Base-by-base conservation (phyloP, 768 basidiomycete species). In the Mrakia frigida region DNA sequence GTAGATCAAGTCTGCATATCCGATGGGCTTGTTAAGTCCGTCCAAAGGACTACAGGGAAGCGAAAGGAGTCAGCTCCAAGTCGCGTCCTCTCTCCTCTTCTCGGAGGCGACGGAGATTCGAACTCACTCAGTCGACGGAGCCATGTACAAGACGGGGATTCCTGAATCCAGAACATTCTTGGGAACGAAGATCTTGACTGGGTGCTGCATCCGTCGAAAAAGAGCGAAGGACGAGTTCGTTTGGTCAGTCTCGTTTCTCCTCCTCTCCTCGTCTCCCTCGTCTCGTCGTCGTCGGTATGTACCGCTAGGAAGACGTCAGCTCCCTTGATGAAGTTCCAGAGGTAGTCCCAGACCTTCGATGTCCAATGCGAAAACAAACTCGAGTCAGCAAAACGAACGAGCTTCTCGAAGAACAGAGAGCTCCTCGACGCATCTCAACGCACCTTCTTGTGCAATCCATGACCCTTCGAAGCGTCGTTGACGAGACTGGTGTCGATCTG, bases 171-270 rank as follows among this genome's bases (percentile, higher is more conserved):
- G 90, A 6, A 96, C 93, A 80, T 91, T 90, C 79, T 88, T 88
- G 4, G 95, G 95, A 16, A 97, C 93, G 80, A 98, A 98, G 83
- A 92, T 93, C 86, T 87, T 91, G 80, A 98, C 93, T 25, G 95
- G 94, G 82, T 97, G 94, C 81, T 83, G 82, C 87, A 10, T 46
- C 16, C 43, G 53, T 23, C 53, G 37, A 28, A 31, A 35, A 46
- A 46, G 13, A 46, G 9, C 43, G 43, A n/a, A n/a, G n/a, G n/a
- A n/a, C n/a, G n/a, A n/a, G n/a, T n/a, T n/a, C n/a, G n/a, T n/a
- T n/a, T n/a, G n/a, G n/a, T n/a, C n/a, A n/a, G n/a, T n/a, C n/a
- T n/a, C n/a, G n/a, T n/a, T n/a, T n/a, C n/a, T n/a, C n/a, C n/a
- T n/a, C n/a, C n/a, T n/a, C n/a, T n/a, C n/a, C n/a, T n/a, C n/a